phyloP scores from a whole-genome alignment of 164 flowering plant genomes.

The grape (Vitis vinifera) region ASM3070453v1 NC_081815.1:7164001-7164500 shows the following conservation, averaged over 20 bases:
- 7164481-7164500: conserved; percentile 28
- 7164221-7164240: conserved; percentile 52
- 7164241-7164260: conserved; percentile 41
- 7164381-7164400: conserved; percentile 47
- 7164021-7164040: conserved; percentile 29
- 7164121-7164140: conserved; percentile 52
- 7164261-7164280: conserved; percentile 59
- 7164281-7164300: conserved; percentile 53
- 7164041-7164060: conserved; percentile 24
- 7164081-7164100: conserved; percentile 36
- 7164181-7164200: conserved; percentile 49
- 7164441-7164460: conserved; percentile 36
- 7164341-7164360: background rate
- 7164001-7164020: conserved; percentile 30
- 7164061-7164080: conserved; percentile 46
- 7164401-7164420: conserved; percentile 21
- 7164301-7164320: conserved; percentile 41
- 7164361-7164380: conserved; percentile 52
- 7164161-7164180: conserved; percentile 38
- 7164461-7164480: conserved; percentile 38
- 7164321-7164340: conserved; percentile 29
- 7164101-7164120: conserved; percentile 47
- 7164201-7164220: conserved; percentile 36
- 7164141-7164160: conserved; percentile 52
- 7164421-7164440: conserved; percentile 34